Percentiles rank a stretch among this genome's conserved stretches.
Conservation (phyloP, 106 monocot genomes). For the Platanthera zijinensis region DNA sequence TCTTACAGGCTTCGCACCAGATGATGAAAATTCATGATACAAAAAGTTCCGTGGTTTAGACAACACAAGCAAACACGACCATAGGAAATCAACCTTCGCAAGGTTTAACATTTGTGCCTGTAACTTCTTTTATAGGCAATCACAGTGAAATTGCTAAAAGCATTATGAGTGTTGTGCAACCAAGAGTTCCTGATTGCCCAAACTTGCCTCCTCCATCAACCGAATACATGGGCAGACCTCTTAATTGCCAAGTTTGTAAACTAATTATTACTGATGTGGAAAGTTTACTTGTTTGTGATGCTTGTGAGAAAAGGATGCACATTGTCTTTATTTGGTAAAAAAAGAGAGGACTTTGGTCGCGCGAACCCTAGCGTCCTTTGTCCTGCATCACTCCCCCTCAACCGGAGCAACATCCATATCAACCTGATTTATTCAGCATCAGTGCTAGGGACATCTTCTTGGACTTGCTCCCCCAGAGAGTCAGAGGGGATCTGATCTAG, state of each 20-base stretch:
- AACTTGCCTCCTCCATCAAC: conserved; percentile 59
- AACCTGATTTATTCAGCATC: no score
- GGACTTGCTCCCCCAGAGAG: no score
- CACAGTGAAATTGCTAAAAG: conserved; percentile 73
- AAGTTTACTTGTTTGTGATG: conserved; percentile 86
- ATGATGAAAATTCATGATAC: conserved; percentile 19
- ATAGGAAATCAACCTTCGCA: conserved; percentile 35
- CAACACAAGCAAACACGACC: conserved; percentile 21
- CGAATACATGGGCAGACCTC: conserved; percentile 58
- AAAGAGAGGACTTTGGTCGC: no score
- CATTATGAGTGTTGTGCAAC: conserved; percentile 57
- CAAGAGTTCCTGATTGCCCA: conserved; percentile 41
- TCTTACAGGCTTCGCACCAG: conserved; percentile 21
- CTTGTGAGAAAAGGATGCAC: conserved; percentile 89
- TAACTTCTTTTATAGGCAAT: conserved; percentile 25
- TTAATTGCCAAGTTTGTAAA: conserved; percentile 75
- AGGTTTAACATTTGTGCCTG: conserved; percentile 27
- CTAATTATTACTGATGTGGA: conserved; percentile 56
- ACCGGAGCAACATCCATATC: no score
- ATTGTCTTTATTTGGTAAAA: no score
- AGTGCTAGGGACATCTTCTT: no score
- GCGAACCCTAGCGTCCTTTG: no score
- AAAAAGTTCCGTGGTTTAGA: conserved; percentile 21
- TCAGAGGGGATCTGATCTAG: no score
- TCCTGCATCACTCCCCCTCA: no score